Conservation (phyloP, 169 alveolate species). For the Plasmodium relictum region DNA sequence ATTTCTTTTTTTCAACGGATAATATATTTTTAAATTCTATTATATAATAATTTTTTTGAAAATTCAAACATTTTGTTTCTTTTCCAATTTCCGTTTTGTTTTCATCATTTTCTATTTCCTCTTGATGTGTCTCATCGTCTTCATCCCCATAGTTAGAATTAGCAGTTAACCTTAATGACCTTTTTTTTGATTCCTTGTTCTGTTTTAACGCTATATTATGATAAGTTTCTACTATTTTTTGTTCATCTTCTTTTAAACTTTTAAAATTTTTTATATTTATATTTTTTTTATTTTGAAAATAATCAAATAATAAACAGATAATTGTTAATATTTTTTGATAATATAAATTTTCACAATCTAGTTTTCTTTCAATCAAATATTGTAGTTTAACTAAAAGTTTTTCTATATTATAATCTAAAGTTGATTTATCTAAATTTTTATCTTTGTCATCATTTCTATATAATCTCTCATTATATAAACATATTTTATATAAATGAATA, state of each 20-base stretch:
- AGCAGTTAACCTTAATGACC: slow-evolving; percentile 2
- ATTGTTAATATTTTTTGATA: slow-evolving; percentile 62
- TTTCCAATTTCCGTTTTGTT: not conserved
- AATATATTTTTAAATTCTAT: slow-evolving; percentile 69
- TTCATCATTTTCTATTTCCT: not conserved
- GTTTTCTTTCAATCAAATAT: slow-evolving; percentile 20
- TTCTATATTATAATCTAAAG: slow-evolving; percentile 63
- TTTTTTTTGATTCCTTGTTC: slow-evolving; percentile 15
- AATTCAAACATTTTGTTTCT: slow-evolving; percentile 16
- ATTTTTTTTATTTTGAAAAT: slow-evolving; percentile 58
- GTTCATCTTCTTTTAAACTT: slow-evolving; percentile 64
- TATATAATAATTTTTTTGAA: slow-evolving; percentile 64
- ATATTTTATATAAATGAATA: slow-evolving; percentile 48
- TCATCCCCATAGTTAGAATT: slow-evolving; percentile 21
- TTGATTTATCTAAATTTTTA: slow-evolving; percentile 33
- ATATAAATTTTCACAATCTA: slow-evolving; percentile 72
- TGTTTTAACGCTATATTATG: not conserved
- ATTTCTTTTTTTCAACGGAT: slow-evolving; percentile 65
- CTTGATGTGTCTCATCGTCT: slow-evolving; percentile 12
- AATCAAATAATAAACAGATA: slow-evolving; percentile 46
- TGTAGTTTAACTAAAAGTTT: slow-evolving; percentile 35
- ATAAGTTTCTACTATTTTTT: not conserved
- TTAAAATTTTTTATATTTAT: slow-evolving; percentile 21
- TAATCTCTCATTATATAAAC: slow-evolving; percentile 36
- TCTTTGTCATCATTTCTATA: slow-evolving; percentile 8